phyloP scores from a whole-genome alignment of 768 basidiomycete species.

The Calocybe cyanea region DNA sequence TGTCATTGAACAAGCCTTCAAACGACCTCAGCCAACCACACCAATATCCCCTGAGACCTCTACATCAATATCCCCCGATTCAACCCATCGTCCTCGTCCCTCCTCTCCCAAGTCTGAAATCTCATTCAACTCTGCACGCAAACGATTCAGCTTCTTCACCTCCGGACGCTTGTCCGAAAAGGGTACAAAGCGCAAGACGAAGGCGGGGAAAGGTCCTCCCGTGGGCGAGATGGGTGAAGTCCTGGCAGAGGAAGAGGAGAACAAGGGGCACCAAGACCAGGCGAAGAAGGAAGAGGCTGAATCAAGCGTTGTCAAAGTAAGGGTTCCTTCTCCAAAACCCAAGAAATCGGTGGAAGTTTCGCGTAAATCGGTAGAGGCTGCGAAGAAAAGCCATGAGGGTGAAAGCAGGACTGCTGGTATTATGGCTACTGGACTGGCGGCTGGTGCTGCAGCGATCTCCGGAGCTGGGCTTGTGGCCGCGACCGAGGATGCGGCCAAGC shows the following conservation, averaged over 20 bases:
- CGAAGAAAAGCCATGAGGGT: slow-evolving; percentile 16
- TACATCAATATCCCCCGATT: slow-evolving; percentile 12
- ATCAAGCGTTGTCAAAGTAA: slow-evolving; percentile 19
- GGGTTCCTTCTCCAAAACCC: slow-evolving; percentile 25
- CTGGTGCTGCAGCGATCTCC: slow-evolving; percentile 1
- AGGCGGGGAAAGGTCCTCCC: slow-evolving; percentile 27
- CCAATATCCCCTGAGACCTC: slow-evolving; percentile 14
- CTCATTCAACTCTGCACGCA: slow-evolving; percentile 48
- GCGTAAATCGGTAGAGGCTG: slow-evolving; percentile 17
- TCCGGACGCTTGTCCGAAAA: slow-evolving; percentile 29
- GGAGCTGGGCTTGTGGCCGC: slow-evolving; percentile 5
- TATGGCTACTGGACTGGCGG: slow-evolving; percentile 14
- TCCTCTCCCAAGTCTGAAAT: slow-evolving; percentile 42
- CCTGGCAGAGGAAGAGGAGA: slow-evolving; percentile 49
- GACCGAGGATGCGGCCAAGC: neutral
- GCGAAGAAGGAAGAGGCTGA: slow-evolving; percentile 6
- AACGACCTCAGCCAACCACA: slow-evolving; percentile 29
- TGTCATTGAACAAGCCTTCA: slow-evolving; percentile 62
- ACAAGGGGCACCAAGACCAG: slow-evolving; percentile 10
- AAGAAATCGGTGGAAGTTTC: slow-evolving; percentile 25
- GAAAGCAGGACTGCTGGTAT: slow-evolving; percentile 10
- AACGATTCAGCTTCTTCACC: slow-evolving; percentile 63
- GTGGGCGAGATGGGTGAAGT: slow-evolving; percentile 74
- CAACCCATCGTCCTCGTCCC: slow-evolving; percentile 23
- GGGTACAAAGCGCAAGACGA: slow-evolving; percentile 32